phyloP scores from a whole-genome alignment of 352 stramenopile species.

The Phytophthora rubi region DNA sequence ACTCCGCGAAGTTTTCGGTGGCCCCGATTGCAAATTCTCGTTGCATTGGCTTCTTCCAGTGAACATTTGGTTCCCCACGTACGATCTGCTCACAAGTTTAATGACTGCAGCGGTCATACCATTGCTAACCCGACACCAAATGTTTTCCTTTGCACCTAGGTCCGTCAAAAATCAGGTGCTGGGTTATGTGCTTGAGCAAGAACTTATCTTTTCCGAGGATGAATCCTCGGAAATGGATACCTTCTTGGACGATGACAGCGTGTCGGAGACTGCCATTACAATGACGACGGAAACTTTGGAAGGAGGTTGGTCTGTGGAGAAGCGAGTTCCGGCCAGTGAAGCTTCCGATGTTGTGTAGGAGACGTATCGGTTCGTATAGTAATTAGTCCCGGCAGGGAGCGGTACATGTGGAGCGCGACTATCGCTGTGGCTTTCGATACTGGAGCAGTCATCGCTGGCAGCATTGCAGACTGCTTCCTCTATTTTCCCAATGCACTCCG shows the following conservation, averaged over 20 bases:
- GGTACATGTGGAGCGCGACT: not conserved
- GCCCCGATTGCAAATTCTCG: slow-evolving; percentile 57
- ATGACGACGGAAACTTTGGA: slow-evolving; percentile 80
- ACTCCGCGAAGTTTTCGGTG: slow-evolving; percentile 86
- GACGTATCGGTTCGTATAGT: slow-evolving; percentile 32
- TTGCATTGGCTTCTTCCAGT: slow-evolving; percentile 86
- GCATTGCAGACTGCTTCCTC: not conserved
- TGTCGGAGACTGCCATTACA: slow-evolving; percentile 36
- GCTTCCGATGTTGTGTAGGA: slow-evolving; percentile 59
- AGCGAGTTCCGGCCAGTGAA: slow-evolving; percentile 63
- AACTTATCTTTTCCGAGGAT: slow-evolving; percentile 69
- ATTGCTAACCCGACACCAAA: not conserved
- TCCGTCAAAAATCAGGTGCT: slow-evolving; percentile 86
- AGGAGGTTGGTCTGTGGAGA: slow-evolving; percentile 87
- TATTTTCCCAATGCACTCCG: slow-evolving; percentile 15
- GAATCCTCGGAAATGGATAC: slow-evolving; percentile 78
- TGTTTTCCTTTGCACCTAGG: slow-evolving; percentile 35
- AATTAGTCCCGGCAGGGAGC: slow-evolving; percentile 19
- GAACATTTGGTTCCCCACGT: slow-evolving; percentile 89
- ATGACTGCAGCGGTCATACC: not conserved
- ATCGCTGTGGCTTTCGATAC: not conserved
- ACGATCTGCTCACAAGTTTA: slow-evolving; percentile 28
- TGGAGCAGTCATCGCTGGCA: not conserved
- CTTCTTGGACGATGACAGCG: slow-evolving; percentile 65
- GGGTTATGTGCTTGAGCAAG: slow-evolving; percentile 84